A percentile compares a stretch with the other conserved stretches of the same genome.
Conservation (phyloP, 2,329 filamentous ascomycete genomes). For the Arthrinium puccinioides region DNA sequence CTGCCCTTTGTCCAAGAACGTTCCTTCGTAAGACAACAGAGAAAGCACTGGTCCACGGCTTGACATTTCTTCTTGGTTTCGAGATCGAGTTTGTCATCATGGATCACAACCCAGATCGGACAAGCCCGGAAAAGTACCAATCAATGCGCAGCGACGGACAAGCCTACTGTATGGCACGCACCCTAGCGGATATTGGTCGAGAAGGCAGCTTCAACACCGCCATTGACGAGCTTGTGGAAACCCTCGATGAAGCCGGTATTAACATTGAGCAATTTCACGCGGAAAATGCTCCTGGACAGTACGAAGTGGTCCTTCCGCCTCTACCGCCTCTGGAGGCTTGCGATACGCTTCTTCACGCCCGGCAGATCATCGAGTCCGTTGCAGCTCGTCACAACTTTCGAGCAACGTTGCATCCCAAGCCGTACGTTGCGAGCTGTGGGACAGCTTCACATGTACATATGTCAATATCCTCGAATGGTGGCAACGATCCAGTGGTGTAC, state of each 20-base stretch:
- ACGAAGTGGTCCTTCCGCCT: constrained; percentile 66
- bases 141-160: constrained; percentile 54
- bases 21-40: constrained; percentile 49
- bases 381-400: constrained; percentile 55
- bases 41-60: constrained; percentile 36
- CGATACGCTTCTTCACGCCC: constrained; percentile 63
- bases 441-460: constrained; percentile 65
- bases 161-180: constrained; percentile 61
- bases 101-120: constrained; percentile 30
- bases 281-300: constrained; percentile 67
- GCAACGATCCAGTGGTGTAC: constrained; percentile 36
- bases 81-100: constrained; percentile 77
- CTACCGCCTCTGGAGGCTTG: constrained; percentile 58
- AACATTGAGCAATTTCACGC: constrained; percentile 67
- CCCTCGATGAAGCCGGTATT: constrained; percentile 55
- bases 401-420: constrained; percentile 69
- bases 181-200: constrained; percentile 48
- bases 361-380: constrained; percentile 60
- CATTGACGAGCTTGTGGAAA: constrained; percentile 57
- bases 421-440: constrained; percentile 48
- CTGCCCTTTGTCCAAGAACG: constrained; percentile 57
- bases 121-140: constrained; percentile 23
- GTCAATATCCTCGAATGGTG: constrained; percentile 45
- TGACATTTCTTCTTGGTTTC: constrained; percentile 65
- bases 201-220: constrained; percentile 40